Conservation (phyloP, 345 rosid species). For the Boechera divaricarpa region DNA sequence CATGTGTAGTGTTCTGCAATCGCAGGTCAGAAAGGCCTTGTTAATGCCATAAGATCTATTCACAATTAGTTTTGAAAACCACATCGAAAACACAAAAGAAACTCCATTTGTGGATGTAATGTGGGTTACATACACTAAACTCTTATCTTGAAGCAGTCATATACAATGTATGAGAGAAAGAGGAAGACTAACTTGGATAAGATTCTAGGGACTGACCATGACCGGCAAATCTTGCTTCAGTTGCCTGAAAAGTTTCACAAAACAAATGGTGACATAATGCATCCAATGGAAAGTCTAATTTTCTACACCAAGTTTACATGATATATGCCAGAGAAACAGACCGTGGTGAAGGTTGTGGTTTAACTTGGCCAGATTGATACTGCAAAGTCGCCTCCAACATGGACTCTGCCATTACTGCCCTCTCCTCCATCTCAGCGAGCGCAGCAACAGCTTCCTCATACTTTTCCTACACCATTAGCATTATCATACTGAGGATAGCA, state of each 20-base stretch:
- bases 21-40: not conserved
- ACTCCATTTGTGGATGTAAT: not conserved
- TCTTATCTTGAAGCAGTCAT: conserved; percentile 4
- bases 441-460: conserved; percentile 78
- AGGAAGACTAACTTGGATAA: conserved; percentile 52
- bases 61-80: not conserved
- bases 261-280: conserved; percentile 5
- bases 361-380: conserved; percentile 82
- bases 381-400: conserved; percentile 98
- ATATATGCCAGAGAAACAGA: conserved; percentile 39
- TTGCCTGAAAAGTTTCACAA: conserved; percentile 52
- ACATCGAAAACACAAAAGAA: not conserved
- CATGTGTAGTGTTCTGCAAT: conserved; percentile 5
- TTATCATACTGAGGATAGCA: conserved; percentile 11
- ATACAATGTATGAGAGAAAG: not conserved
- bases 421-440: conserved; percentile 92
- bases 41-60: conserved; percentile 3
- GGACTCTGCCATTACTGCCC: conserved; percentile 96
- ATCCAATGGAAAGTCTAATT: conserved; percentile 1
- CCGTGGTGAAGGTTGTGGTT: conserved; percentile 93
- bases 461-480: conserved; percentile 67
- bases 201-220: conserved; percentile 65
- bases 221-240: conserved; percentile 58
- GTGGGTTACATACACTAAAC: not conserved
- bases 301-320: conserved; percentile 4